Conservation (phyloP, 352 stramenopile species). For the Globisporangium cystogenes region DNA sequence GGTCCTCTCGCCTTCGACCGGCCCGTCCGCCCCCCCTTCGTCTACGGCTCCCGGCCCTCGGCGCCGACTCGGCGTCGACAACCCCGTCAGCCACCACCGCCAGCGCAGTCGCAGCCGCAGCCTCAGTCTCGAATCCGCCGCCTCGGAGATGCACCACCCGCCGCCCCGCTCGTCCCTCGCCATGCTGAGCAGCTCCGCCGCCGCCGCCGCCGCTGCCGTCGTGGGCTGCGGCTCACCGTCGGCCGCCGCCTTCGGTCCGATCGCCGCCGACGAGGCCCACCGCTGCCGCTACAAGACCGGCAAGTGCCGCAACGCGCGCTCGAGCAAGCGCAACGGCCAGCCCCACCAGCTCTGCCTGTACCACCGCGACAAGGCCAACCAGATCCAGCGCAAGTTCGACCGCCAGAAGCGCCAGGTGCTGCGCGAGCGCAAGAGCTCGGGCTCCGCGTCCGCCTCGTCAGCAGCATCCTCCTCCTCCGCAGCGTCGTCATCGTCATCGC, state of each 20-base stretch:
- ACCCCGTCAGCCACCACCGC: background rate
- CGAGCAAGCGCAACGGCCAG: conserved; percentile 82
- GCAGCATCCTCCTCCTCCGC: conserved; percentile 11
- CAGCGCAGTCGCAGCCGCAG: background rate
- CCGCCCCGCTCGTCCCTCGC: conserved; percentile 1
- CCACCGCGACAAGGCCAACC: conserved; percentile 87
- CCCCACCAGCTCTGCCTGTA: conserved; percentile 84
- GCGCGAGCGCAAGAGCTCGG: conserved; percentile 30
- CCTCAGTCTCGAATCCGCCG: conserved; percentile 10
- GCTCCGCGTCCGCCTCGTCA: conserved; percentile 2
- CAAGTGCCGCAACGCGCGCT: conserved; percentile 80
- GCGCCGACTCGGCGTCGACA: background rate
- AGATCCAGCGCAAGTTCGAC: conserved; percentile 88
- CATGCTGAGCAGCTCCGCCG: conserved; percentile 4
- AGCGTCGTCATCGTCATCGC: conserved; percentile 16
- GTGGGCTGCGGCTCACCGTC: background rate
- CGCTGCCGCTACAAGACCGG: conserved; percentile 84
- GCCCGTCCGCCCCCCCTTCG: background rate
- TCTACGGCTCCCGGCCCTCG: background rate
- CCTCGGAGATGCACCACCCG: conserved; percentile 10
- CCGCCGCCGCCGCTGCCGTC: background rate
- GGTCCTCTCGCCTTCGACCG: background rate
- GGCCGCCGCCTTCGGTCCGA: background rate
- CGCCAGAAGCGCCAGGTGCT: conserved; percentile 80
- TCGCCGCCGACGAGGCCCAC: conserved; percentile 11